phyloP scores from a whole-genome alignment of 306 rosid genomes.

The Erythrophleum fordii region DNA sequence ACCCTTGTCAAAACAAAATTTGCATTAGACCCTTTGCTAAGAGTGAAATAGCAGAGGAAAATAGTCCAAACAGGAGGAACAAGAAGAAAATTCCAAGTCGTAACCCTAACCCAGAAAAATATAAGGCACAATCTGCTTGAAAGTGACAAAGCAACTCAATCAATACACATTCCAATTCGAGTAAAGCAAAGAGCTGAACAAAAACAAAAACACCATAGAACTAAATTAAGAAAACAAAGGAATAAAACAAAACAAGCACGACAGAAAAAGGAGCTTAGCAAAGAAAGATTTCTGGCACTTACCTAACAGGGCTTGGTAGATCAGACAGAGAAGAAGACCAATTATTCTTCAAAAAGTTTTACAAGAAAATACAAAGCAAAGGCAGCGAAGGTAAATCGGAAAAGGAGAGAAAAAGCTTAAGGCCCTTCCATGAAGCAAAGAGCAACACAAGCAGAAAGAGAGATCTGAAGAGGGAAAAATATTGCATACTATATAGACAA shows the following conservation, averaged over 20 bases:
- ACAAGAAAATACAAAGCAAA: constrained; percentile 43
- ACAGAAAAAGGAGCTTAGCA: not conserved
- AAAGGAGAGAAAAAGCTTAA: constrained; percentile 46
- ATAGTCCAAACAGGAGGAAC: not conserved
- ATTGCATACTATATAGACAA: no score
- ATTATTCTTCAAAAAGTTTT: constrained; percentile 10
- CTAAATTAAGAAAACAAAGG: not conserved
- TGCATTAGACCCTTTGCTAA: not conserved
- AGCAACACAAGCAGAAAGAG: constrained; percentile 78
- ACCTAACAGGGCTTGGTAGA: constrained; percentile 52
- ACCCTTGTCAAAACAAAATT: not conserved
- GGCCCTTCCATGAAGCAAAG: constrained; percentile 87
- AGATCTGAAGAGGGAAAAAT: no score
- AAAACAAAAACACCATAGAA: not conserved
- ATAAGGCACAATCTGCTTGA: constrained; percentile 16
- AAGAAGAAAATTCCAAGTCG: not conserved
- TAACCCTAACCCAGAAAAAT: not conserved
- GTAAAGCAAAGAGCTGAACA: constrained; percentile 19
- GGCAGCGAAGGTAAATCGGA: constrained; percentile 27
- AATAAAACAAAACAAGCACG: not conserved
- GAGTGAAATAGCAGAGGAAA: not conserved
- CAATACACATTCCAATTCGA: constrained; percentile 5
- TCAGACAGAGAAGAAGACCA: constrained; percentile 48
- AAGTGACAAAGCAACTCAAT: not conserved
- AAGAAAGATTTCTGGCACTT: constrained; percentile 30